Percentiles rank a stretch among this genome's conserved stretches.
These are phyloP conservation scores for Kwoniella newhampshirensis DNA, from an alignment of 768 basidiomycete genomes.

Conservation along the genomic window DNA sequence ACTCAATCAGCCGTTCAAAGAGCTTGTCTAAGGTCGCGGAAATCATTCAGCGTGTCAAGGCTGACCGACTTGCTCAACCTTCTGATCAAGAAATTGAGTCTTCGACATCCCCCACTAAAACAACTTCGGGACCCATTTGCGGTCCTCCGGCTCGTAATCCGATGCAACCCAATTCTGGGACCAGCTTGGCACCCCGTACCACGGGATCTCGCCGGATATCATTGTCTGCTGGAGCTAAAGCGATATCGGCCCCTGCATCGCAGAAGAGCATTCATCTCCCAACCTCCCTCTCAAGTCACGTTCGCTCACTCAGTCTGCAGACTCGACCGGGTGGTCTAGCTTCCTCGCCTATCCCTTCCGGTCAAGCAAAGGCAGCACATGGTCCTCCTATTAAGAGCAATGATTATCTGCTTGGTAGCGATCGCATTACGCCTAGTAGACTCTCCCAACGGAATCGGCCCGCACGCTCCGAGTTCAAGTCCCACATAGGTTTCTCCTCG, in stretches of 20 bases:
- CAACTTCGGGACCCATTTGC: conserved; percentile 1
- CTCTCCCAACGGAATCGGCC: too few species aligned
- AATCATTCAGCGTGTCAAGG: conserved; percentile 16
- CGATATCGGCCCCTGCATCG: conserved; percentile 23
- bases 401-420: too few species aligned
- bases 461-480: too few species aligned
- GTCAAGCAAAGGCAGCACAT: too few species aligned
- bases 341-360: too few species aligned
- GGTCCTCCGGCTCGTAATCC: not conserved
- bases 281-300: not conserved
- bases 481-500: too few species aligned
- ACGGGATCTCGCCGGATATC: conserved; percentile 26
- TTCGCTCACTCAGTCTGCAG: too few species aligned
- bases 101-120: conserved; percentile 4
- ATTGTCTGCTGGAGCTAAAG: conserved; percentile 31
- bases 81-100: not conserved
- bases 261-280: conserved; percentile 10
- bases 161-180: too few species aligned
- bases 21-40: conserved; percentile 19
- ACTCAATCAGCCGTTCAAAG: conserved; percentile 14
- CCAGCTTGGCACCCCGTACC: conserved; percentile 5
- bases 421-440: too few species aligned
- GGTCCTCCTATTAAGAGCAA: too few species aligned
- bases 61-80: not conserved
- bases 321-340: too few species aligned